Percentiles rank a stretch among this genome's conserved stretches.
Evolutionary conservation across 2,329 filamentous ascomycete genomes (phyloP).

Genomic region (Venturia nashicola): DNA sequence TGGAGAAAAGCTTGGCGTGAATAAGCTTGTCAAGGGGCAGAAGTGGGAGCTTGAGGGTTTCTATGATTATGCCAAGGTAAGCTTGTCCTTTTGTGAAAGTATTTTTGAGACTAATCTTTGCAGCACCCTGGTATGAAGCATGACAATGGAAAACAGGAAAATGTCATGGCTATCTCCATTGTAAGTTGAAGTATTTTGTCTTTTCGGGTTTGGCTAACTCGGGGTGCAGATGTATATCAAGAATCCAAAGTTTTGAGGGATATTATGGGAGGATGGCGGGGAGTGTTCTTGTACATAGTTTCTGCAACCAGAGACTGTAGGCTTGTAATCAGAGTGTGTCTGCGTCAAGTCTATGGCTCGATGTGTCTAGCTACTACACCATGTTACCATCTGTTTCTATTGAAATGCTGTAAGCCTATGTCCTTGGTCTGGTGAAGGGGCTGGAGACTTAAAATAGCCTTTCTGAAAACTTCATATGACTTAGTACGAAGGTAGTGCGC

Average conservation of each 20-base stretch:
- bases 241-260: background rate
- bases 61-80: background rate
- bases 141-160: background rate
- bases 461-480: background rate
- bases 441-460: background rate
- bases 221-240: background rate
- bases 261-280: background rate
- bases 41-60: background rate
- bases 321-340: no score
- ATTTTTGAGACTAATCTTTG: background rate
- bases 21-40: background rate
- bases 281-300: background rate
- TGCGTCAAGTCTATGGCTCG: no score
- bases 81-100: background rate
- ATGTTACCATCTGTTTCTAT: no score
- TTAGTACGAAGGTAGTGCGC: background rate
- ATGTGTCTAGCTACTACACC: no score
- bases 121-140: background rate
- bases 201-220: background rate
- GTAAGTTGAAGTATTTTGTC: no score
- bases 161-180: constrained; percentile 8
- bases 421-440: no score
- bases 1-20: background rate
- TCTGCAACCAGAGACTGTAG: background rate
- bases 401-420: no score